phyloP scores from a whole-genome alignment of 768 basidiomycete species.

The Tylopilus balloui region DNA sequence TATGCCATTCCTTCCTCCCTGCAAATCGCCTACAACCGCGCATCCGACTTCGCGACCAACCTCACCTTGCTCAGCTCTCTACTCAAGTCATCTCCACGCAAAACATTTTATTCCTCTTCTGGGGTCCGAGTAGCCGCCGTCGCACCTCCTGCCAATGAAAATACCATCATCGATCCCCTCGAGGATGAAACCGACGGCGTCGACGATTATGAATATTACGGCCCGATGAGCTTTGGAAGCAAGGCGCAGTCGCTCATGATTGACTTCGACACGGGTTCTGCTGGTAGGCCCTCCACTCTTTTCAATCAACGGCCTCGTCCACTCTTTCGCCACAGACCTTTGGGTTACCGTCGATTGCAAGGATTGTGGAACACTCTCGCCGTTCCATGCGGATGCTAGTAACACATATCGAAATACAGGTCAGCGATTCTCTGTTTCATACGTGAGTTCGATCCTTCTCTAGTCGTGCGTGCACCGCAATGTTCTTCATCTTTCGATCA shows the following conservation, averaged over 20 bases:
- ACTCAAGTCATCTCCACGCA: background rate
- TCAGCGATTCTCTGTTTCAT: constrained; percentile 37
- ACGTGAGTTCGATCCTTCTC: constrained; percentile 34
- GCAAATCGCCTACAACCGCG: constrained; percentile 12
- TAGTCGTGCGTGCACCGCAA: background rate
- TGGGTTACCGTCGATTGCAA: constrained; percentile 47
- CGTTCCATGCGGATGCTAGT: constrained; percentile 39
- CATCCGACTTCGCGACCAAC: constrained; percentile 19
- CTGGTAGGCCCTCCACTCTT: constrained; percentile 8
- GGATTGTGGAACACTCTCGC: constrained; percentile 32
- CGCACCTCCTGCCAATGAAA: background rate
- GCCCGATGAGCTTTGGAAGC: constrained; percentile 46
- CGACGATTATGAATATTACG: constrained; percentile 47
- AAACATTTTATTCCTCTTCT: background rate
- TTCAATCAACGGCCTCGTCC: background rate
- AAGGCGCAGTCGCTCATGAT: constrained; percentile 49
- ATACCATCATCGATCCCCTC: constrained; percentile 26
- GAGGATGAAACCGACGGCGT: constrained; percentile 36
- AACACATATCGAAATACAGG: constrained; percentile 36
- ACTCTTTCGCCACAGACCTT: constrained; percentile 44
- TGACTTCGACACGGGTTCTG: constrained; percentile 64
- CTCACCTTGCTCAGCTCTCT: background rate
- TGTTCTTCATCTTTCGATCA: constrained; percentile 8
- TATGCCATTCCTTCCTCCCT: constrained; percentile 14
- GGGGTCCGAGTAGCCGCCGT: background rate